Base-by-base conservation (phyloP, 441 rosid genomes). In the Populus hybrid region DNA sequence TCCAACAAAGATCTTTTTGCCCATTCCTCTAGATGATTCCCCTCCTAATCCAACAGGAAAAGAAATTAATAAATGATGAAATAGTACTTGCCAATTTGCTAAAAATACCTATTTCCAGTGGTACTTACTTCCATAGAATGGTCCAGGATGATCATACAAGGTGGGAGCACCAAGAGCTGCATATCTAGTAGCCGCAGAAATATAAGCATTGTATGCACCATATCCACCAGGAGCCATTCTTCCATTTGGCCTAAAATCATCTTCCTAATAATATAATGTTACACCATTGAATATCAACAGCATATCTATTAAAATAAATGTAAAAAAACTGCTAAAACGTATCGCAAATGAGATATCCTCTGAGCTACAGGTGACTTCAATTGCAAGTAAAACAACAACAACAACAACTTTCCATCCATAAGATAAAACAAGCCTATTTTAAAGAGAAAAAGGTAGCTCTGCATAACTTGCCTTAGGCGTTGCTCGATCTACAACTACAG, bases 141-240 rank as follows among this genome's bases (percentile, higher is more conserved):
- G 75, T 70, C 89, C 89, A 0, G 92, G 90, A 83, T 89, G 97
- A 76, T 95, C 99, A 82, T 95, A 95, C 76, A 95, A 77, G 33
- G 98, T 93, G 77, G 97, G 98, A 85, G 98, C 90, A 84, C 98
- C 96, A 63, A 90, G 86, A 2, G 94, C 91, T 66, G 98, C 99
- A 68, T 95, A 95, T 89, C 98, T 91, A 77, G 97, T 92, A 20
- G 99, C 95, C 24, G 98, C 96, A 79, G 97, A 91, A 79, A 95
- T 93, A 80, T 95, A 95, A 18, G 98, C 97, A 86, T 92, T 90
- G 77, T 93, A 95, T 29, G 99, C 99, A 79, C 98, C 99, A 83
- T 95, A 95, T 77, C 98, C 99, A 75, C 90, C 88, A 36, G 85
- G 86, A 7, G 88, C 69, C 88, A 84, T 80, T 86, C 97, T 89